Evolutionary conservation across 2,329 filamentous ascomycete species (phyloP).

Genomic region (Macroventuria anomochaeta): DNA sequence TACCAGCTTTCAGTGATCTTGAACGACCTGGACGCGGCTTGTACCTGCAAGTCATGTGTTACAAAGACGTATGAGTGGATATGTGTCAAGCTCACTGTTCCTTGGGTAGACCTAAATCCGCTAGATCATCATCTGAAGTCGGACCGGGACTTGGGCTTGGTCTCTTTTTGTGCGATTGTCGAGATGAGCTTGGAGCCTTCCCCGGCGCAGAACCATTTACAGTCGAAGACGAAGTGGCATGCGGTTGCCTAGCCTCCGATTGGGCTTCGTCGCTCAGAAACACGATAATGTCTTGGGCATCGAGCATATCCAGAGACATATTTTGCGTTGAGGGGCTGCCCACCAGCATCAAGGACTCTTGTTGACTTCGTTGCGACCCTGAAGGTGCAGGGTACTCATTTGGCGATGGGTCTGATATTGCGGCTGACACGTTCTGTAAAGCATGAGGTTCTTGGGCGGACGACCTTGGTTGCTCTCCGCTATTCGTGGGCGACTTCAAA

Average conservation of each 20-base stretch:
- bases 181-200: constrained; percentile 1
- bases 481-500: constrained; percentile 28
- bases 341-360: constrained; percentile 8
- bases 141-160: neutral
- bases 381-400: neutral
- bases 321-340: constrained; percentile 16
- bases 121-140: constrained; percentile 36
- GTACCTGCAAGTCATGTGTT: constrained; percentile 18
- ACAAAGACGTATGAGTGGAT: neutral
- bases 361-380: constrained; percentile 15
- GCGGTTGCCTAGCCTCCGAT: neutral
- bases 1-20: constrained; percentile 36
- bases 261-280: neutral
- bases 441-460: constrained; percentile 10
- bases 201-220: neutral
- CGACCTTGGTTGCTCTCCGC: constrained; percentile 19
- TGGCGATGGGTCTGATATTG: neutral
- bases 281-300: neutral
- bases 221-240: neutral
- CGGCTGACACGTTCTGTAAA: neutral
- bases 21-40: constrained; percentile 48
- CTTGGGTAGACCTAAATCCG: constrained; percentile 32
- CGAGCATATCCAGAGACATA: neutral
- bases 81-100: constrained; percentile 30
- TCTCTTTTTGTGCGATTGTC: constrained; percentile 9